phyloP scores from a whole-genome alignment of 2,329 filamentous ascomycete genomes.

The Parafenestella ontariensis region DNA sequence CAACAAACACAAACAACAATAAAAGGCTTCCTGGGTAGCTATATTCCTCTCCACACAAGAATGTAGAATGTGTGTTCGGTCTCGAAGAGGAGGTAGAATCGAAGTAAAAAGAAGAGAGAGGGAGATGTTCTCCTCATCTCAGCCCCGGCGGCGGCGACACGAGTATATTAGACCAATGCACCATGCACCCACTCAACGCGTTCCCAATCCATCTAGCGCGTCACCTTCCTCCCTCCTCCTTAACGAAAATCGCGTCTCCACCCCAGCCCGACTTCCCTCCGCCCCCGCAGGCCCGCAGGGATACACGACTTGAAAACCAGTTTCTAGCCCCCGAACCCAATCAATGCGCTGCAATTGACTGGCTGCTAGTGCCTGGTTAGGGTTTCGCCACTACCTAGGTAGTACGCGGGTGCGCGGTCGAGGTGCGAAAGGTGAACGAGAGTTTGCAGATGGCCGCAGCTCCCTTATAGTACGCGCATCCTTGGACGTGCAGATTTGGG shows the following conservation, averaged over 20 bases:
- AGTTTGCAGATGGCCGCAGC: no score
- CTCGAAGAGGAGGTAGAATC: no score
- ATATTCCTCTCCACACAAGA: no score
- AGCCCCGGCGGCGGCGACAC: no score
- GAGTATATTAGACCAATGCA: no score
- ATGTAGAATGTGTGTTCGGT: no score
- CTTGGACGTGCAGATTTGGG: conserved; percentile 9
- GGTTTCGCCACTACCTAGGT: conserved; percentile 4
- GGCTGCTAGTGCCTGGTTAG: conserved; percentile 7
- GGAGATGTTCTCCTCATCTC: no score
- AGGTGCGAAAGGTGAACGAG: conserved; percentile 31
- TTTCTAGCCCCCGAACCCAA: conserved; percentile 16
- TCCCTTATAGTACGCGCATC: no score
- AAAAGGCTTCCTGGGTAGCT: no score
- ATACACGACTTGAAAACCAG: conserved; percentile 4
- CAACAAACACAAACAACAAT: conserved; percentile 4
- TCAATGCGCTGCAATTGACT: conserved; percentile 22
- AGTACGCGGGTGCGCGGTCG: conserved; percentile 20
- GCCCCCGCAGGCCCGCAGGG: conserved; percentile 7
- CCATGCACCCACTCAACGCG: conserved; percentile 23
- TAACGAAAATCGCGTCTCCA: not conserved
- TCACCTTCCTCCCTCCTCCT: conserved; percentile 1
- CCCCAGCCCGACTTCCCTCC: not conserved
- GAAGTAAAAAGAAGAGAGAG: no score
- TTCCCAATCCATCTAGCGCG: conserved; percentile 33